phyloP scores from a whole-genome alignment of 139 green algal genomes.

The Auxenochlorella protothecoides region DNA sequence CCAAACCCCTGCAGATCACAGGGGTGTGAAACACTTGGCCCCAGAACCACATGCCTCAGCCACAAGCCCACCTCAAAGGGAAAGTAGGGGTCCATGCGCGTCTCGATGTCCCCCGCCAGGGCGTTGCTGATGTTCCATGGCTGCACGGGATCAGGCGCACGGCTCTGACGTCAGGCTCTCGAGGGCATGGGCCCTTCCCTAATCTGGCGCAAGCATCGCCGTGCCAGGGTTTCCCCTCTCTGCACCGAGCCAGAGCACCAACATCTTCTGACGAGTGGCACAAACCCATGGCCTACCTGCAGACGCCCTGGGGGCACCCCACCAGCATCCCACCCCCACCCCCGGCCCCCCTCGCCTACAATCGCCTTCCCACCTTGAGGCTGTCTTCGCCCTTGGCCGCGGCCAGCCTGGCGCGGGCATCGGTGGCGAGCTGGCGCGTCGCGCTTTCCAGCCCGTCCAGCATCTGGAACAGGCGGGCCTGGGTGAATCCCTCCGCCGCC shows the following conservation, averaged over 20 bases:
- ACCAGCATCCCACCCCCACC: too few relatives aligned
- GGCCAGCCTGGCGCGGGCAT: constrained; percentile 37
- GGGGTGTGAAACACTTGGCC: not conserved
- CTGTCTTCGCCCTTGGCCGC: constrained; percentile 46
- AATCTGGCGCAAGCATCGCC: too few relatives aligned
- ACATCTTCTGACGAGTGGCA: too few relatives aligned
- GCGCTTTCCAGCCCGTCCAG: constrained; percentile 54
- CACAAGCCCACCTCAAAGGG: constrained; percentile 37
- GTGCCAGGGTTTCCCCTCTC: too few relatives aligned
- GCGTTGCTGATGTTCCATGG: constrained; percentile 56
- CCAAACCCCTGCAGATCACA: too few relatives aligned
- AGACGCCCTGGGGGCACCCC: too few relatives aligned
- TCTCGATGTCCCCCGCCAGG: constrained; percentile 50
- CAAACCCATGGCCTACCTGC: too few relatives aligned
- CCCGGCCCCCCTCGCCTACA: too few relatives aligned
- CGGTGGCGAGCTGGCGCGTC: constrained; percentile 37
- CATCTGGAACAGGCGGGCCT: constrained; percentile 63
- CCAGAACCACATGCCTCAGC: not conserved
- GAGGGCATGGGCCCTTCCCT: too few relatives aligned
- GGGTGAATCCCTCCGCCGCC: constrained; percentile 64
- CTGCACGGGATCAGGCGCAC: constrained; percentile 21
- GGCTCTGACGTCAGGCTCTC: too few relatives aligned
- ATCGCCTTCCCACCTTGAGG: not conserved
- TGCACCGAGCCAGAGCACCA: too few relatives aligned
- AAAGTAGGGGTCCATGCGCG: constrained; percentile 52